A percentile compares a stretch with the other conserved stretches of the same genome.
These are phyloP conservation scores for Poa annua DNA, from an alignment of 176 grass and related monocot genomes.

Conservation along the genomic window DNA sequence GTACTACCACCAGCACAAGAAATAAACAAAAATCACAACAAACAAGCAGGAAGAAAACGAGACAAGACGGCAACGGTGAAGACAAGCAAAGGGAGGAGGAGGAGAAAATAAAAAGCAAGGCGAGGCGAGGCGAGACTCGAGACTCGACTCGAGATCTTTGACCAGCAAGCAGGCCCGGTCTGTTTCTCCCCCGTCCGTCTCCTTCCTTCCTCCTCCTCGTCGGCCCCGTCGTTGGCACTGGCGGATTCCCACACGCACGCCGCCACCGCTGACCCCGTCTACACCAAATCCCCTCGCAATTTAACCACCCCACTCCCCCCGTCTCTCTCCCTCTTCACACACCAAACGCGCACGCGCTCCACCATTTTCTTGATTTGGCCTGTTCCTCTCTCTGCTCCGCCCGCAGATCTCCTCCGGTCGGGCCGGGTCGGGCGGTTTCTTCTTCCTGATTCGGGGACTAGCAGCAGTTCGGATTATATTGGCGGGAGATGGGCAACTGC, in stretches of 20 bases:
- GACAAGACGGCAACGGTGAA: not conserved
- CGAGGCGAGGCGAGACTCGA: not conserved
- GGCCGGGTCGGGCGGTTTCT: not conserved
- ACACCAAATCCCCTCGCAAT: slow-evolving; percentile 42
- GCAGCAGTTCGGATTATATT: slow-evolving; percentile 12
- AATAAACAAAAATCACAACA: not conserved
- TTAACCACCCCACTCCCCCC: slow-evolving; percentile 43
- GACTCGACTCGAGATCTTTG: slow-evolving; percentile 42
- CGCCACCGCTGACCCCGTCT: slow-evolving; percentile 55
- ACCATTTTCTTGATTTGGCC: slow-evolving; percentile 38
- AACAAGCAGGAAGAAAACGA: slow-evolving; percentile 26
- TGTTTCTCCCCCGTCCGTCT: not conserved
- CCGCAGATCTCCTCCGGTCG: slow-evolving; percentile 41
- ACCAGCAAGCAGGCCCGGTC: slow-evolving; percentile 13
- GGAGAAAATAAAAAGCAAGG: not conserved
- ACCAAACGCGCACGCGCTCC: slow-evolving; percentile 41
- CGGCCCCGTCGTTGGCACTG: slow-evolving; percentile 38
- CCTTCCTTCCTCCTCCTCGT: slow-evolving; percentile 11
- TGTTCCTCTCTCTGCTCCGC: not conserved
- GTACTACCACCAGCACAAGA: not conserved
- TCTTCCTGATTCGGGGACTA: slow-evolving; percentile 34
- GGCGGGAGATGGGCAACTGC: slow-evolving; percentile 75
- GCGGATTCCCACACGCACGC: slow-evolving; percentile 52
- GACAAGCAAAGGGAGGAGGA: too few relatives aligned
- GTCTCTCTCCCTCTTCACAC: slow-evolving; percentile 1